Base-by-base conservation (phyloP, 2,329 filamentous ascomycete genomes). In the Colletotrichum euphorbiae region DNA sequence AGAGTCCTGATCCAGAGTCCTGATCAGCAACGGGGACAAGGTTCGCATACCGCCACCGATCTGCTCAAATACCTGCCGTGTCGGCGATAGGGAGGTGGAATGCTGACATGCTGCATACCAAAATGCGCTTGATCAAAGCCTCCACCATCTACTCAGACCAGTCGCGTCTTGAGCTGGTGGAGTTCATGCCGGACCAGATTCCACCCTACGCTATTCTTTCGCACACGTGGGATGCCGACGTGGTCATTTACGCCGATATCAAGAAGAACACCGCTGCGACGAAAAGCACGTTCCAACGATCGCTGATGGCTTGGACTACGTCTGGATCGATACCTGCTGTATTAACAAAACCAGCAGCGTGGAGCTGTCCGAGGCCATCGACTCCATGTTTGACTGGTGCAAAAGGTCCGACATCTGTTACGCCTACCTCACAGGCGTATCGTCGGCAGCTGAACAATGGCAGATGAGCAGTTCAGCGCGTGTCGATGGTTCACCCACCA, bases 301-400 rank as follows among this genome's bases (percentile, higher is more conserved):
- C 17, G 48, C 48, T 15, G 48, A 51, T 31, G n/a, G 48, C 0
- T 31, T 51, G n/a, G 24, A 51, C 12, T 51, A 51, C 48, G 7
- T 51, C 28, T 51, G 48, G 48, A 51, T 51, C n/a, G 48, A 51
- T 2, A n/a, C 48, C 42, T 67, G 48, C 48, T 51, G 48, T 8
- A 51, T 51, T 4, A 24, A 51, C 1, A 51, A 51, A n/a, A 51
- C 21, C 48, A n/a, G 21, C 15, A 51, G 24, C 15, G 48, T 24
- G 6, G 48, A 51, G 21, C 48, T 51, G 15, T 33, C 48, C 1
- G 48, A 51, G 8, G 48, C 48, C 8, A 51, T 51, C 28, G 33
- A 51, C 31, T 31, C 63, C 40, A 70, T 70, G 68, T 70, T 67
- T 58, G 60, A 67, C 40, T 70, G 58, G 58, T 70, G 68, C 46